Conservation (phyloP, 257 asterid species). For the Gardenia jasminoides region DNA sequence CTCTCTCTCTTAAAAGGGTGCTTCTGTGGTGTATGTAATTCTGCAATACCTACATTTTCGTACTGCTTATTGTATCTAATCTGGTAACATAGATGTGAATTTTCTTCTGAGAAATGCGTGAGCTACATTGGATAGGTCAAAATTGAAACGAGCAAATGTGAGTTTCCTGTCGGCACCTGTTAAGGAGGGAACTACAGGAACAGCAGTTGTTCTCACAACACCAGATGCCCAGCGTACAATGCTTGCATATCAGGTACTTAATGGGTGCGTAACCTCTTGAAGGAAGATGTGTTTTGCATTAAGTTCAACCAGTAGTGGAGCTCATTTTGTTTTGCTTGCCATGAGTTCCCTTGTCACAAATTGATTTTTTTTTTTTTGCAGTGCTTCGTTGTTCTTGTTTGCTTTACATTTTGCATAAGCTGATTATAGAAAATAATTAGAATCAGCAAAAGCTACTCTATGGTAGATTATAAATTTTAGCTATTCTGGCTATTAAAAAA, state of each 20-base stretch:
- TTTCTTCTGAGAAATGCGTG: neutral
- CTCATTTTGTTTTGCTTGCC: neutral
- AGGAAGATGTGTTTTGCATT: neutral
- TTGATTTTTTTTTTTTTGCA: neutral
- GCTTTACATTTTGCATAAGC: no score
- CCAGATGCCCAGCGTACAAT: slow-evolving; percentile 96
- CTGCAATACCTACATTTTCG: neutral
- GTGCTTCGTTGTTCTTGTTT: no score
- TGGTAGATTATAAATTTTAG: no score
- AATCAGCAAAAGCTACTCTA: no score
- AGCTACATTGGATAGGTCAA: slow-evolving; percentile 51
- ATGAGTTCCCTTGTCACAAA: neutral
- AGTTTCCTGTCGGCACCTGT: slow-evolving; percentile 83
- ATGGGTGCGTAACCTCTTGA: neutral
- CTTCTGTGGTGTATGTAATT: neutral
- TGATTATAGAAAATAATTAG: no score
- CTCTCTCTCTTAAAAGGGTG: neutral
- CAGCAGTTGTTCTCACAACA: slow-evolving; percentile 93
- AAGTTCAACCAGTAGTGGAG: neutral
- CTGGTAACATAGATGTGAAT: neutral
- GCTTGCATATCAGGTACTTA: slow-evolving; percentile 88
- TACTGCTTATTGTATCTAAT: neutral
- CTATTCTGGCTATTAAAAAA: no score
- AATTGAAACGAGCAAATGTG: slow-evolving; percentile 87
- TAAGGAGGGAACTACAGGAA: slow-evolving; percentile 92